phyloP scores from a whole-genome alignment of 2,329 filamentous ascomycete genomes.

The Diaporthe helianthi region DNA sequence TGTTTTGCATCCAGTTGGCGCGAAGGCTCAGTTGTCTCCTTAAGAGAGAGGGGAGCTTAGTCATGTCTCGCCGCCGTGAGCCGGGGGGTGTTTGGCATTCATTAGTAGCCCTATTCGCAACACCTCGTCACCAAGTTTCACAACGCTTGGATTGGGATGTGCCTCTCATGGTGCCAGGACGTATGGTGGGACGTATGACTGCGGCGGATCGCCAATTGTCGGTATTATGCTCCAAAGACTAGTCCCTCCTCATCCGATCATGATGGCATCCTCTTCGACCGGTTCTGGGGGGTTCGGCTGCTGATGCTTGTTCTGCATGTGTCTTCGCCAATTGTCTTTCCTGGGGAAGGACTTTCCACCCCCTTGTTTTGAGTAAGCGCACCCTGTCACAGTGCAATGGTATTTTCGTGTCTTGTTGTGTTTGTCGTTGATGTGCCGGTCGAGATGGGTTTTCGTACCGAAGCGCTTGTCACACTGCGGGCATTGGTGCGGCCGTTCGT shows the following conservation, averaged over 20 bases:
- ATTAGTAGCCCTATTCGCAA: neutral
- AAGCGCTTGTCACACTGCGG: constrained; percentile 61
- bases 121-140: neutral
- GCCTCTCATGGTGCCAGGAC: neutral
- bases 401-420: constrained; percentile 67
- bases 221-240: neutral
- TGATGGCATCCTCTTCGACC: constrained; percentile 48
- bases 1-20: neutral
- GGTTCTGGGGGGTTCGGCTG: constrained; percentile 54
- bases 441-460: constrained; percentile 67
- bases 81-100: neutral
- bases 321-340: constrained; percentile 69
- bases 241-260: constrained; percentile 8
- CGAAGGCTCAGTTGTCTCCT: neutral
- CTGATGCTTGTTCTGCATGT: constrained; percentile 66
- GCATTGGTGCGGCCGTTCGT: constrained; percentile 61
- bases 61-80: neutral
- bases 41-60: neutral
- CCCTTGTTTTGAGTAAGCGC: constrained; percentile 62
- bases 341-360: constrained; percentile 63
- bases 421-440: constrained; percentile 68
- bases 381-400: constrained; percentile 61
- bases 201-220: neutral
- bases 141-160: neutral
- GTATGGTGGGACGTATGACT: neutral